Percentiles rank a stretch among this genome's conserved stretches.
Evolutionary conservation across 768 basidiomycete species (phyloP).

Genomic region (Amanita pallidorosea): DNA sequence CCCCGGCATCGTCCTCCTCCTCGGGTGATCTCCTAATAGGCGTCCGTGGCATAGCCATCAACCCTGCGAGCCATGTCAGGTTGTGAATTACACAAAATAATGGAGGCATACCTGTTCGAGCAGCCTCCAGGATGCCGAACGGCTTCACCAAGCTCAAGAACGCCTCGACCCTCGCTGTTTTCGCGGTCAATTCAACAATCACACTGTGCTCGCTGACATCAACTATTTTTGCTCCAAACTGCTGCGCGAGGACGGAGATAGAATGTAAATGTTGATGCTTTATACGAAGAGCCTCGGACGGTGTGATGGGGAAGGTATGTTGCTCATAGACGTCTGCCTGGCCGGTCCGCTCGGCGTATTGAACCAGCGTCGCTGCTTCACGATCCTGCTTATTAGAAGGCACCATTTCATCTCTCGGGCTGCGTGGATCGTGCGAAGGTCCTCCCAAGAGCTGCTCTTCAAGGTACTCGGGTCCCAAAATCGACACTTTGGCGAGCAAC

Average conservation of each 20-base stretch:
- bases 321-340: constrained; percentile 22
- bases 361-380: constrained; percentile 55
- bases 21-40: constrained; percentile 62
- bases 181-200: constrained; percentile 91
- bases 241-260: constrained; percentile 72
- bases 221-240: constrained; percentile 89
- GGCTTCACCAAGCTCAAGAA: constrained; percentile 88
- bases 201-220: constrained; percentile 93
- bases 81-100: neutral
- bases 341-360: constrained; percentile 63
- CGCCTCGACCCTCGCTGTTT: constrained; percentile 84
- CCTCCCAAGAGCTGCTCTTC: constrained; percentile 84
- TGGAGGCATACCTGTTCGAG: constrained; percentile 67
- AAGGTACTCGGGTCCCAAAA: constrained; percentile 93
- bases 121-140: constrained; percentile 92
- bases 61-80: constrained; percentile 34
- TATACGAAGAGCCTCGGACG: constrained; percentile 77
- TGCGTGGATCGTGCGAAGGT: constrained; percentile 71
- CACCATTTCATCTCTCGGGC: constrained; percentile 18
- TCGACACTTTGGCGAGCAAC: constrained; percentile 92
- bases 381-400: constrained; percentile 59
- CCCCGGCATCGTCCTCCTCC: constrained; percentile 38
- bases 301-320: constrained; percentile 39
- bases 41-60: constrained; percentile 98
- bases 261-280: constrained; percentile 87